These are phyloP conservation scores for Carex kokanica DNA, from an alignment of 176 grass and related monocot species.

Conservation along the genomic window DNA sequence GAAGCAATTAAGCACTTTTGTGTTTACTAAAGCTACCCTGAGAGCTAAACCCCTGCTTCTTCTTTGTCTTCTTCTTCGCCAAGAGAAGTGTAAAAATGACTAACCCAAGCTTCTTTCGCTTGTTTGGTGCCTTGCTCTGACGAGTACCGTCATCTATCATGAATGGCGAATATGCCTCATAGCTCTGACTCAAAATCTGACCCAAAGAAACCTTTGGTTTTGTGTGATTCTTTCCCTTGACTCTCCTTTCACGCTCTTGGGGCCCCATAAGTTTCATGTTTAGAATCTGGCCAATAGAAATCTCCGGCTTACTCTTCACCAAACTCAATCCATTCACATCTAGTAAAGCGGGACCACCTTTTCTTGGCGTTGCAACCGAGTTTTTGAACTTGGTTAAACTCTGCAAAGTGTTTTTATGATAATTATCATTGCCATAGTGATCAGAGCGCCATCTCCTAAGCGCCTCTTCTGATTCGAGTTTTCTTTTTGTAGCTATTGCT, in stretches of 20 bases:
- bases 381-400: conserved; percentile 65
- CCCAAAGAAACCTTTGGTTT: conserved; percentile 60
- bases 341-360: conserved; percentile 37
- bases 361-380: conserved; percentile 19
- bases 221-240: conserved; percentile 7
- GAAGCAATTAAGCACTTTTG: conserved; percentile 30
- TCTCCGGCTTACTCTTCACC: conserved; percentile 35
- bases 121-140: conserved; percentile 44
- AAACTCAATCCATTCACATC: conserved; percentile 87
- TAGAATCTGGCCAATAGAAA: conserved; percentile 97
- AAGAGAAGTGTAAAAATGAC: conserved; percentile 57
- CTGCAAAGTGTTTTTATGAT: conserved; percentile 33
- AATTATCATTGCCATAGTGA: conserved; percentile 22
- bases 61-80: conserved; percentile 52
- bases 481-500: conserved; percentile 46
- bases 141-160: conserved; percentile 45
- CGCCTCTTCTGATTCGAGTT: conserved; percentile 47
- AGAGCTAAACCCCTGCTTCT: conserved; percentile 31
- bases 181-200: conserved; percentile 81
- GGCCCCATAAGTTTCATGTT: conserved; percentile 66
- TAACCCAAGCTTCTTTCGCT: conserved; percentile 60
- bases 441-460: conserved; percentile 52
- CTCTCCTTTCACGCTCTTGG: conserved; percentile 37
- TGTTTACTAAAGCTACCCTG: conserved; percentile 29
- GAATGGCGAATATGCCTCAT: conserved; percentile 49